A percentile compares a stretch with the other conserved stretches of the same genome.
phyloP scores from a whole-genome alignment of 2,329 filamentous ascomycete species.

The Cytospora piceicola region DNA sequence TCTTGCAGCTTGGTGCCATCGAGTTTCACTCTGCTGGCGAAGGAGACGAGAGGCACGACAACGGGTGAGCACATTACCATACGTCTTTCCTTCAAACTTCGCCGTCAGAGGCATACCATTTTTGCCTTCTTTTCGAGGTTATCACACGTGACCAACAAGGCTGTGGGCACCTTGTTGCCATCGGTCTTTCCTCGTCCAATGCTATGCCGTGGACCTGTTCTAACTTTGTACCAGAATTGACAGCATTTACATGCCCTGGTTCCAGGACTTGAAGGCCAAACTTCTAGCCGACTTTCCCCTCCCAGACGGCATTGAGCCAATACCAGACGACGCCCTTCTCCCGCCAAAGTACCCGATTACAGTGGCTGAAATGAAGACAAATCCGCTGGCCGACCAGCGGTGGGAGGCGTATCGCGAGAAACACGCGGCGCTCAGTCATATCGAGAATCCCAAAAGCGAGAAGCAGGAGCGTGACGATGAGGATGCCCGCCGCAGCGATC shows the following conservation, averaged over 20 bases:
- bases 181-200: not conserved
- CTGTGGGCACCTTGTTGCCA: not conserved
- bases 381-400: not conserved
- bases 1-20: slow-evolving; percentile 80
- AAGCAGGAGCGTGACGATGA: slow-evolving; percentile 30
- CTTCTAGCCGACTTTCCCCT: slow-evolving; percentile 72
- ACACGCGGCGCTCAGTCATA: slow-evolving; percentile 35
- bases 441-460: slow-evolving; percentile 31
- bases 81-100: not conserved
- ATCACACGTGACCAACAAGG: not conserved
- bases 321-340: slow-evolving; percentile 74
- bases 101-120: not conserved
- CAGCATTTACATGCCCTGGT: slow-evolving; percentile 80
- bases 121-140: not conserved
- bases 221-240: slow-evolving; percentile 64
- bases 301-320: slow-evolving; percentile 66
- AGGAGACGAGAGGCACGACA: slow-evolving; percentile 89
- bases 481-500: slow-evolving; percentile 25
- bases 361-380: slow-evolving; percentile 26
- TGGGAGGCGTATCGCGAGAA: slow-evolving; percentile 30
- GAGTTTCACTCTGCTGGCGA: slow-evolving; percentile 80
- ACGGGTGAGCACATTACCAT: slow-evolving; percentile 66
- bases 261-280: slow-evolving; percentile 65
- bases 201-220: not conserved
- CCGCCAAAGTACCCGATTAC: slow-evolving; percentile 68